phyloP scores from a whole-genome alignment of 768 basidiomycete species.

The Leccinum boreale region DNA sequence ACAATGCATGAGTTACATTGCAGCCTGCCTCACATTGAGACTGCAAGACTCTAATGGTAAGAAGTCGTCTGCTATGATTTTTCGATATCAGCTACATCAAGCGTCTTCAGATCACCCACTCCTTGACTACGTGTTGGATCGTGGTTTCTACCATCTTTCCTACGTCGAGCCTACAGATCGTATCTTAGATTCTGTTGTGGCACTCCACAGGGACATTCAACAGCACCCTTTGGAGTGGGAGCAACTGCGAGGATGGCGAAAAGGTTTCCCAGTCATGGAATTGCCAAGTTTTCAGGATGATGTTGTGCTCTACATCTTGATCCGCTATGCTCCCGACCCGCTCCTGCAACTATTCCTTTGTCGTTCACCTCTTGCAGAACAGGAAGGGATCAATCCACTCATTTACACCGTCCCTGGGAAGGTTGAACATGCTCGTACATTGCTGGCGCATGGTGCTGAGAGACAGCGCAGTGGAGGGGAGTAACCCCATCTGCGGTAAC shows the following conservation, averaged over 20 bases:
- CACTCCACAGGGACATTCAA: not conserved
- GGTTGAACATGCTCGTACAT: not conserved
- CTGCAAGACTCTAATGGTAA: too few species aligned
- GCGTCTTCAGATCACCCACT: too few species aligned
- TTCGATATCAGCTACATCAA: too few species aligned
- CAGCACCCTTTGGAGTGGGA: not conserved
- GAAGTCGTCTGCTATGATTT: too few species aligned
- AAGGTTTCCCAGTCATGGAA: too few species aligned
- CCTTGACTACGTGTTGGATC: too few species aligned
- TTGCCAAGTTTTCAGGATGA: not conserved
- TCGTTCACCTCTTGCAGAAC: not conserved
- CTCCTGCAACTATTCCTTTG: not conserved
- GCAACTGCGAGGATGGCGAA: not conserved
- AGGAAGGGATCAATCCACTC: not conserved
- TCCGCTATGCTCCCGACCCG: not conserved
- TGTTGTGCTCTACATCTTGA: not conserved
- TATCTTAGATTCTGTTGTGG: not conserved
- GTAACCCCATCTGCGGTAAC: too few species aligned
- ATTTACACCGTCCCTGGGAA: not conserved
- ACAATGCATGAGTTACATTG: too few species aligned
- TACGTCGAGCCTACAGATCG: not conserved
- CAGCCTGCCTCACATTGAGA: too few species aligned
- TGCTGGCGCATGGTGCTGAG: not conserved
- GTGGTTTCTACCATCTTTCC: not conserved
- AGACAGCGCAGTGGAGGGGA: too few species aligned